A percentile compares a stretch with the other conserved stretches of the same genome.
phyloP scores from a whole-genome alignment of 2,329 filamentous ascomycete species.

The Bretziella fagacearum region DNA sequence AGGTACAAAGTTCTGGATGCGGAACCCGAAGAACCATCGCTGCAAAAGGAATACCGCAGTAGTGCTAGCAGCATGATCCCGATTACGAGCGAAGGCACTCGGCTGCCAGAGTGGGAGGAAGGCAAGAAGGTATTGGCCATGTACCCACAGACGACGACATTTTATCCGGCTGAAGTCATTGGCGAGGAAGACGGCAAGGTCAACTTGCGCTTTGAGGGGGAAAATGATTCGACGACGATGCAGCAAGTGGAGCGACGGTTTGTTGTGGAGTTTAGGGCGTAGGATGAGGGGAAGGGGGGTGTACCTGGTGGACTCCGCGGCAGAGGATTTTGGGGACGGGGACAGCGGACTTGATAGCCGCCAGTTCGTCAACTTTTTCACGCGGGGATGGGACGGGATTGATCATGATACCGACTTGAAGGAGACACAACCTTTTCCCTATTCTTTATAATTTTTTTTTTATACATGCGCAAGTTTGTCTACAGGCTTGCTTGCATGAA shows the following conservation, averaged over 20 bases:
- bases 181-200: conserved; percentile 37
- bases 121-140: conserved; percentile 60
- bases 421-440: too few relatives aligned
- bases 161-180: conserved; percentile 71
- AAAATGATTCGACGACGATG: conserved; percentile 55
- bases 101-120: conserved; percentile 41
- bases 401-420: too few relatives aligned
- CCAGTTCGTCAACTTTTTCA: too few relatives aligned
- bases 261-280: conserved; percentile 51
- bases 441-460: too few relatives aligned
- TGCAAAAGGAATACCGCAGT: conserved; percentile 51
- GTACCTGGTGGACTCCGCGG: neutral
- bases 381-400: too few relatives aligned
- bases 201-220: conserved; percentile 60
- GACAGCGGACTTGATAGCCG: neutral
- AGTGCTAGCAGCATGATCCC: conserved; percentile 61
- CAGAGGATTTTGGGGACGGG: neutral
- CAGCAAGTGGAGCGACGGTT: conserved; percentile 61
- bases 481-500: too few relatives aligned
- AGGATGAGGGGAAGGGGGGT: conserved; percentile 6
- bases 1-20: conserved; percentile 68
- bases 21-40: conserved; percentile 49
- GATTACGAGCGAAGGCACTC: conserved; percentile 41
- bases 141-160: conserved; percentile 71
- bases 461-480: too few relatives aligned